Evolutionary conservation across 2,329 filamentous ascomycete genomes (phyloP), one percentile per base, ranked within the genome.

Genomic region (Grosmannia serpens): DNA sequence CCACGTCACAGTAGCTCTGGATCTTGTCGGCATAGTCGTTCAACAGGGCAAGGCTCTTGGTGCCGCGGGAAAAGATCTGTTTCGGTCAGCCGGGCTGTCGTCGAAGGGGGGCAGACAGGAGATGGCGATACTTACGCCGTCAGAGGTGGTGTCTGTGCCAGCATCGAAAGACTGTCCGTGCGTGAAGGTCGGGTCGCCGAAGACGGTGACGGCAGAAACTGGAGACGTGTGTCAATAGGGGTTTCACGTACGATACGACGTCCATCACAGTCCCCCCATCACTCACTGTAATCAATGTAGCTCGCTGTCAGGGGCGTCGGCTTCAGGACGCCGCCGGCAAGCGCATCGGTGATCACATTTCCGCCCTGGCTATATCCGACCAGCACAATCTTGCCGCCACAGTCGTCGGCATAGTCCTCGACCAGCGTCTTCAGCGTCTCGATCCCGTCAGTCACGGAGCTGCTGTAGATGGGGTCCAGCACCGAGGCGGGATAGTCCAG

Each of bases 1-100:
- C 64, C 1, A 59, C 58, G 55, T 68, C 64, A 55, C 67, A 68
- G 59, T 64, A 68, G 50, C 62, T 64, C 46, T 62, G 61, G 53
- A 68, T 68, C 17, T 59, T 55, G 38, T 58, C 57, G 11, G 62
- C 59, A 51, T 64, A 65, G 7, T 61, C 54, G 55, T 64, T 63
- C 55, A 66, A 67, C 31, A 62, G 58, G 7, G 62, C 55, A 11
- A 59, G 58, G 35, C 38, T 56, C 20, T 59, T 46, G 49, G 63
- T 58, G 3, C 50, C n/a, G 4, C 67, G 65, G 24, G 64, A 41
- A 15, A 41, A 41, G 17, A 41, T 41, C 38, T 41, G 38, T 20
- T 41, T 41, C 17, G 15, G 38, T 41, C 17, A 41, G 38, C 17
- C 3, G 38, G 13, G 4, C 38, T 17, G 7, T 17, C 38, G 7